Base-by-base conservation (phyloP, 805 yeast species). In the Wickerhamomyces rabaulensis region DNA sequence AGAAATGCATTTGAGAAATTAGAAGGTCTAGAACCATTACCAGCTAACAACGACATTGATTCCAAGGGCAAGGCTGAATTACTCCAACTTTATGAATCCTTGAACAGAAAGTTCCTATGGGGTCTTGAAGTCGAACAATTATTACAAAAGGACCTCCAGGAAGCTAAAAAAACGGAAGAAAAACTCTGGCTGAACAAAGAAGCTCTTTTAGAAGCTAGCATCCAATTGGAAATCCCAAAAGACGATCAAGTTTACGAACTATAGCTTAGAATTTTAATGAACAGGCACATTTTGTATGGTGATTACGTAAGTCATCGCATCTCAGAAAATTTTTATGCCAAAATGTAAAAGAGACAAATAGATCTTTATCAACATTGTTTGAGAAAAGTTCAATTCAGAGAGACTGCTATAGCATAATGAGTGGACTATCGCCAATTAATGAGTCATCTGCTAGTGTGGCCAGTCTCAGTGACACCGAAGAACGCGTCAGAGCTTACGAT, bases 121-220 rank as follows among this genome's bases (percentile, higher is more conserved):
- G 67, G 70, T 2, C 45, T 54, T 15, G 70, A 66, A 43, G 66
- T 75, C 21, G 69, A 71, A 45, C 60, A 67, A 46, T 45, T 73
- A 8, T 64, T 73, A 22, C 60, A 62, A 8, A 53, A 51, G 6
- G 60, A 69, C 31, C 56, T 75, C 27, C 42, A 44, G 1, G 51
- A 62, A 1, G 46, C 66, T 13, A 54, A 61, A 39, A 61, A 64
- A 37, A 67, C 67, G 39, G 62, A 78, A 33, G 57, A 63, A 31
- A 49, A 25, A 6, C 20, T 71, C 23, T 74, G 75, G 73, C 46
- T 62, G 6, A 52, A 61, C 7, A 76, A 72, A 45, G 79, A 76
- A 48, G 47, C 66, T 10, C 54, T 76, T 16, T 51, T 76, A 22
- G 75, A 75, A 45, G 71, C 73, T 6, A 73, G 71, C 44, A 60